Conservation (phyloP, 345 rosid species). For the Pelargonium nanum region DNA sequence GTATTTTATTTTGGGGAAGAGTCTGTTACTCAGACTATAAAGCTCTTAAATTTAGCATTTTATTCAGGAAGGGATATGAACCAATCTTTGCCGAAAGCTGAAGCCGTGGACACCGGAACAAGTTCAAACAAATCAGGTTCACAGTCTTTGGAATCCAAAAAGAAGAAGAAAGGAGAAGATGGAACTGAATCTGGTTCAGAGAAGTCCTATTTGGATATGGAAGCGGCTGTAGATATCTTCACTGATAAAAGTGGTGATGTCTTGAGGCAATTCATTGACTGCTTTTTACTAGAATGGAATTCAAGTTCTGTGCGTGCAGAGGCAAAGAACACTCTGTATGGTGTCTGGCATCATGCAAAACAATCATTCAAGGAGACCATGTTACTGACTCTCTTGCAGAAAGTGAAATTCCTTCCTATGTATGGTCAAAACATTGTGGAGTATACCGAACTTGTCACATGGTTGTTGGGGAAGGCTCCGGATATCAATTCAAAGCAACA, state of each 20-base stretch:
- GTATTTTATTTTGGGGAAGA: slow-evolving; percentile 86
- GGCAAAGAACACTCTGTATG: slow-evolving; percentile 81
- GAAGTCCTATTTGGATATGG: slow-evolving; percentile 88
- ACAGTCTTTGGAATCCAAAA: slow-evolving; percentile 67
- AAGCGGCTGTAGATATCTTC: slow-evolving; percentile 65
- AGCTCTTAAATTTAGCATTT: slow-evolving; percentile 78
- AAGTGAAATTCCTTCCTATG: slow-evolving; percentile 60
- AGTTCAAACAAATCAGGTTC: slow-evolving; percentile 51
- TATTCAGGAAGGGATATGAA: slow-evolving; percentile 79
- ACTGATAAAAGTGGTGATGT: slow-evolving; percentile 56
- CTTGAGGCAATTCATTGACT: slow-evolving; percentile 80
- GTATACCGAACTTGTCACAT: slow-evolving; percentile 78
- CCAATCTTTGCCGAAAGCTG: slow-evolving; percentile 52
- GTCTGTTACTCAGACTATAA: slow-evolving; percentile 80
- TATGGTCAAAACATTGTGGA: slow-evolving; percentile 95
- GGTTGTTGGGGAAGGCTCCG: slow-evolving; percentile 71
- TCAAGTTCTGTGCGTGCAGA: slow-evolving; percentile 87
- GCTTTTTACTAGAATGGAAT: slow-evolving; percentile 93
- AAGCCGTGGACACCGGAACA: slow-evolving; percentile 51
- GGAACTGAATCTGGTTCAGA: slow-evolving; percentile 69
- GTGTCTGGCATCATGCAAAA: slow-evolving; percentile 94
- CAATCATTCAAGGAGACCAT: slow-evolving; percentile 66
- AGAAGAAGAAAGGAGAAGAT: slow-evolving; percentile 91
- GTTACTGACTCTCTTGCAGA: slow-evolving; percentile 57
- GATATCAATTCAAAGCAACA: slow-evolving; percentile 68